These are phyloP conservation scores for Polygonum maritimum DNA, from an alignment of 148 eudicot genomes.

Conservation along the genomic window DNA sequence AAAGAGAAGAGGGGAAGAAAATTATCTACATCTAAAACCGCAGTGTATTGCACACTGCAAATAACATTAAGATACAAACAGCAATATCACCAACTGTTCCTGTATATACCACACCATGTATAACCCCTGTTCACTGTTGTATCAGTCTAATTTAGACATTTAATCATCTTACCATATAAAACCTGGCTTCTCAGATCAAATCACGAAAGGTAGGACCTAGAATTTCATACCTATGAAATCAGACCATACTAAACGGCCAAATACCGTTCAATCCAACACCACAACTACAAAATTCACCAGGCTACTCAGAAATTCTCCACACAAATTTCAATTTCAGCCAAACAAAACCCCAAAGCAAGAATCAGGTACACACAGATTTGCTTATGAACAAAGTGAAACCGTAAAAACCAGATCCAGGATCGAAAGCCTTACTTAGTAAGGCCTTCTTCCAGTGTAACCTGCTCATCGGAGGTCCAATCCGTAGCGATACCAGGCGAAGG, in stretches of 20 bases:
- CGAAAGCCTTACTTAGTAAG: slow-evolving; percentile 45
- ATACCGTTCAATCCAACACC: neutral
- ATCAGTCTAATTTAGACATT: no score
- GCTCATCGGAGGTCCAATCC: slow-evolving; percentile 79
- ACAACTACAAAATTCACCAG: neutral
- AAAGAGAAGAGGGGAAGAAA: neutral
- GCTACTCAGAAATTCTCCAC: neutral
- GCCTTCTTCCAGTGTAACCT: slow-evolving; percentile 56
- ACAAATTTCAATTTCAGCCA: neutral
- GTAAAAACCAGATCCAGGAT: neutral
- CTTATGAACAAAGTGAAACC: neutral
- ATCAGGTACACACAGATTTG: neutral
- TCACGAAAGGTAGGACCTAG: no score
- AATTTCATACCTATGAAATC: neutral
- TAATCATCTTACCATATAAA: no score
- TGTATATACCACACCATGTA: no score
- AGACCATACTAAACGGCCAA: neutral
- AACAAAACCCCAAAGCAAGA: neutral
- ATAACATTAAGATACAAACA: neutral
- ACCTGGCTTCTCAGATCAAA: no score
- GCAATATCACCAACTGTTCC: neutral
- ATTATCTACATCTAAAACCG: neutral
- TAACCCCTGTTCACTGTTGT: no score
- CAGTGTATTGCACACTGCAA: neutral
- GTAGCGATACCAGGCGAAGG: slow-evolving; percentile 66